Conservation (phyloP, 208 protist genomes). For the Zelonia costaricensis region DNA sequence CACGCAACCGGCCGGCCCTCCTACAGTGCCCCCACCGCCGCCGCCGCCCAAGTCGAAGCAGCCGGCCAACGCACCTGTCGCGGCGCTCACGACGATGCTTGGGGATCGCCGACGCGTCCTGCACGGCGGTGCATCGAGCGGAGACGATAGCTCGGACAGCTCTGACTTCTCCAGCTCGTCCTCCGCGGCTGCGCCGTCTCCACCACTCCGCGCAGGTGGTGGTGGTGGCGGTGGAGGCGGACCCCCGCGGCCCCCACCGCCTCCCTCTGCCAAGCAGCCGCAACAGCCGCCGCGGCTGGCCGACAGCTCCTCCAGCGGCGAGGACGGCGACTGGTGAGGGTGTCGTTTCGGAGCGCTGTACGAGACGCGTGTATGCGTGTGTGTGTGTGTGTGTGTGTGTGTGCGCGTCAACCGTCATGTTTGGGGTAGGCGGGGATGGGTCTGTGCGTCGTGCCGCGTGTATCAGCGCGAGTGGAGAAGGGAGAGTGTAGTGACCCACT, state of each 20-base stretch:
- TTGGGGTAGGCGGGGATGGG: not conserved
- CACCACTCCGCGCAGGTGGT: not conserved
- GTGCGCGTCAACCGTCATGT: not conserved
- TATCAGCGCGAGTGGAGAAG: not conserved
- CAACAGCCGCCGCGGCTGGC: constrained; percentile 6
- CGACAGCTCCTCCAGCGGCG: not conserved
- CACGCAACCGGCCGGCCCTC: constrained; percentile 1
- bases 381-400: constrained; percentile 12
- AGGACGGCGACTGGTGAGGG: constrained; percentile 19
- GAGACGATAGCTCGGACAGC: constrained; percentile 2
- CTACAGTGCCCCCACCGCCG: constrained; percentile 21
- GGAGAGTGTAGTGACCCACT: no score
- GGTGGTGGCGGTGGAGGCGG: no score
- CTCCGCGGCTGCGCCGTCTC: not conserved
- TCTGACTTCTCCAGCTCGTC: not conserved
- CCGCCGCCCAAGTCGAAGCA: not conserved
- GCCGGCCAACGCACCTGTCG: not conserved
- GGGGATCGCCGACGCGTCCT: constrained; percentile 9
- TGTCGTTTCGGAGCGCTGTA: not conserved
- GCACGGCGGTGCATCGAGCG: constrained; percentile 13
- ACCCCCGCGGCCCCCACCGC: not conserved
- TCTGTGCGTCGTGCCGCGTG: no score
- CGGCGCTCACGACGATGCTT: constrained; percentile 7
- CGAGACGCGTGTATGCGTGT: not conserved
- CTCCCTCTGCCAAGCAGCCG: no score